Conservation (phyloP, 1,284 basidiomycete species). For the Serendipita sp. region DNA sequence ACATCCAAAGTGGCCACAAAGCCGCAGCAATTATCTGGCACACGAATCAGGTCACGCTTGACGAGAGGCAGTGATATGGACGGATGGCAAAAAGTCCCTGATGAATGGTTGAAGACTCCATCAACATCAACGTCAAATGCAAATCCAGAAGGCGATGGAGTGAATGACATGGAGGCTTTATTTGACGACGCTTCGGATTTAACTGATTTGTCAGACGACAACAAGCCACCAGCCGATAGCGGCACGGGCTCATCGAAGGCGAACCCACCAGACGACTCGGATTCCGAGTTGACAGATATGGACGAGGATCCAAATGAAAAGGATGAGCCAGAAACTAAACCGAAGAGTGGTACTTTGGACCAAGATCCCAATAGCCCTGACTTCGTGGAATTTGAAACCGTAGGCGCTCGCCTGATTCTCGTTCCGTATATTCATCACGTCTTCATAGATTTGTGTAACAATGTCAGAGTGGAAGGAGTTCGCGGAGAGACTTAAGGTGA, state of each 20-base stretch:
- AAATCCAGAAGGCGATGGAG: slow-evolving; percentile 9
- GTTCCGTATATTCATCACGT: slow-evolving; percentile 1
- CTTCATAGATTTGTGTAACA: slow-evolving; percentile 58
- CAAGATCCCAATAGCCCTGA: slow-evolving; percentile 21
- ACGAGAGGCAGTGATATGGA: slow-evolving; percentile 34
- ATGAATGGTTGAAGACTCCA: slow-evolving; percentile 47
- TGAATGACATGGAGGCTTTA: neutral
- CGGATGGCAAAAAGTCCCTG: slow-evolving; percentile 64
- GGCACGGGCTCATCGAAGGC: neutral
- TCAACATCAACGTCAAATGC: neutral
- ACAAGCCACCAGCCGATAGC: neutral
- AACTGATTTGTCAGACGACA: slow-evolving; percentile 10
- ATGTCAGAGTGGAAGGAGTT: slow-evolving; percentile 68
- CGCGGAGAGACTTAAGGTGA: slow-evolving; percentile 53
- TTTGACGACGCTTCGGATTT: slow-evolving; percentile 9
- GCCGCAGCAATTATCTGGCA: slow-evolving; percentile 28
- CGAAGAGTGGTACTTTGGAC: slow-evolving; percentile 9
- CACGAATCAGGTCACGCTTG: slow-evolving; percentile 50
- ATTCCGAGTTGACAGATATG: slow-evolving; percentile 13
- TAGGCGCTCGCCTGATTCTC: slow-evolving; percentile 24
- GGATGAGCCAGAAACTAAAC: neutral
- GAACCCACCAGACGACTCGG: slow-evolving; percentile 11
- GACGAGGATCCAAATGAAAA: slow-evolving; percentile 11
- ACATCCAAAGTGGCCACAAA: neutral
- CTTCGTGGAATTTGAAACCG: slow-evolving; percentile 76